Conservation (phyloP, 2,329 filamentous ascomycete species). For the Xylariaceae sp. region DNA sequence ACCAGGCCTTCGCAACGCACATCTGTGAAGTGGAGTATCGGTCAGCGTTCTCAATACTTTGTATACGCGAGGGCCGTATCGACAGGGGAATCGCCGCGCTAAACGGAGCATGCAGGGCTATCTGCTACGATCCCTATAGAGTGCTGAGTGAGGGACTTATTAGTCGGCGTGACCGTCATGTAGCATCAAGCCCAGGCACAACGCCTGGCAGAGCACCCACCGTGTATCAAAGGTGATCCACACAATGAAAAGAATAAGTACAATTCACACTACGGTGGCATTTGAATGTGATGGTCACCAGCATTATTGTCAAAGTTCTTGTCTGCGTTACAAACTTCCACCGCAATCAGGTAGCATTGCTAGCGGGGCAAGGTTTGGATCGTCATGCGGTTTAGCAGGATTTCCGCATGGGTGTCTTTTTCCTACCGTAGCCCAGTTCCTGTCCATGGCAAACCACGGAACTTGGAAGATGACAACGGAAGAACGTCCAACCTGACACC, state of each 20-base stretch:
- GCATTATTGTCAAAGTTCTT: conserved; percentile 22
- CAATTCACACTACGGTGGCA: conserved; percentile 11
- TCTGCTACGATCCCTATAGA: no score
- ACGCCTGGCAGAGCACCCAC: conserved; percentile 18
- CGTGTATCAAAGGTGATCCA: conserved; percentile 17
- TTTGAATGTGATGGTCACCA: conserved; percentile 27
- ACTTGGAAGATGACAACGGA: conserved; percentile 23
- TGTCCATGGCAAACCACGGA: conserved; percentile 26
- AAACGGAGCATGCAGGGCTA: conserved; percentile 1
- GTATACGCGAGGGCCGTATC: conserved; percentile 7
- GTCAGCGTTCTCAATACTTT: neutral
- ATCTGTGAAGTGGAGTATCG: conserved; percentile 16
- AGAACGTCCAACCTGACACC: conserved; percentile 17
- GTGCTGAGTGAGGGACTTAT: no score
- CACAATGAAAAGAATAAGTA: conserved; percentile 2
- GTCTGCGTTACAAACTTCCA: conserved; percentile 10
- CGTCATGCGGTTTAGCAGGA: conserved; percentile 25
- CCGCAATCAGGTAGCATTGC: conserved; percentile 9
- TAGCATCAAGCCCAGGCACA: conserved; percentile 21
- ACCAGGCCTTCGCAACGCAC: conserved; percentile 21
- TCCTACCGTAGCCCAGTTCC: conserved; percentile 25
- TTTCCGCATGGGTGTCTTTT: conserved; percentile 21
- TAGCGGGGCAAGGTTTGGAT: conserved; percentile 21
- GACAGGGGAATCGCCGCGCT: neutral
- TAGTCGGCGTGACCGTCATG: conserved; percentile 7